A percentile compares a stretch with the other conserved stretches of the same genome.
phyloP scores from a whole-genome alignment of 1,284 basidiomycete genomes.

The Boletus coffeatus region DNA sequence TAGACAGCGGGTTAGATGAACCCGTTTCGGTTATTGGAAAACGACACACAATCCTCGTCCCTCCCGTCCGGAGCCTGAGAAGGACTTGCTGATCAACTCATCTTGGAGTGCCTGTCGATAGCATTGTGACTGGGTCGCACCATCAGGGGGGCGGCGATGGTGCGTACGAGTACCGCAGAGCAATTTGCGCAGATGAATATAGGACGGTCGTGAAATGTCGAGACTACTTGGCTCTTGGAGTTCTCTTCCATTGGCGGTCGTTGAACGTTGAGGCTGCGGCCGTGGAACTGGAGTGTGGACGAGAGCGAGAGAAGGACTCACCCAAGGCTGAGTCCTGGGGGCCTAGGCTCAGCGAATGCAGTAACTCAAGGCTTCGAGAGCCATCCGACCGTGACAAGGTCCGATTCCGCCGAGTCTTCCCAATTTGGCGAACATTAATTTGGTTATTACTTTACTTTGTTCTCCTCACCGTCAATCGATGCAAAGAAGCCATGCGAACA shows the following conservation, averaged over 20 bases:
- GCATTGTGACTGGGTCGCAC: not conserved
- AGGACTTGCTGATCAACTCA: conserved; percentile 81
- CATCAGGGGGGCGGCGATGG: not conserved
- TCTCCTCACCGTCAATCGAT: conserved; percentile 12
- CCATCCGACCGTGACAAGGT: not conserved
- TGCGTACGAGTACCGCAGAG: conserved; percentile 57
- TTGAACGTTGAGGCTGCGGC: not conserved
- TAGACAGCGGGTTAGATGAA: conserved; percentile 23
- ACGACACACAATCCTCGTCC: conserved; percentile 71
- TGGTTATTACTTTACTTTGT: not conserved
- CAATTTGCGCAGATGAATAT: conserved; percentile 61
- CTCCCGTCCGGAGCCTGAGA: conserved; percentile 64
- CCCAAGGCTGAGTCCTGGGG: not conserved
- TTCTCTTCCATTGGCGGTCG: conserved; percentile 30
- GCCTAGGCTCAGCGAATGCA: too few relatives aligned
- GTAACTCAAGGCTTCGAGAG: not conserved
- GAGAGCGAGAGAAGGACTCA: conserved; percentile 11
- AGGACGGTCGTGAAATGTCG: conserved; percentile 53
- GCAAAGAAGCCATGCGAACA: conserved; percentile 25
- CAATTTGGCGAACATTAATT: not conserved
- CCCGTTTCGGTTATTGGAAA: not conserved
- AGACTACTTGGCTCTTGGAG: conserved; percentile 47
- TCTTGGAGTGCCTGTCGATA: conserved; percentile 67
- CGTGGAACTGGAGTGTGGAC: not conserved
- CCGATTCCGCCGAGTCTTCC: conserved; percentile 6